Evolutionary conservation across 2,329 filamentous ascomycete species (phyloP).

Genomic region (Cladophialophora chaetospira): DNA sequence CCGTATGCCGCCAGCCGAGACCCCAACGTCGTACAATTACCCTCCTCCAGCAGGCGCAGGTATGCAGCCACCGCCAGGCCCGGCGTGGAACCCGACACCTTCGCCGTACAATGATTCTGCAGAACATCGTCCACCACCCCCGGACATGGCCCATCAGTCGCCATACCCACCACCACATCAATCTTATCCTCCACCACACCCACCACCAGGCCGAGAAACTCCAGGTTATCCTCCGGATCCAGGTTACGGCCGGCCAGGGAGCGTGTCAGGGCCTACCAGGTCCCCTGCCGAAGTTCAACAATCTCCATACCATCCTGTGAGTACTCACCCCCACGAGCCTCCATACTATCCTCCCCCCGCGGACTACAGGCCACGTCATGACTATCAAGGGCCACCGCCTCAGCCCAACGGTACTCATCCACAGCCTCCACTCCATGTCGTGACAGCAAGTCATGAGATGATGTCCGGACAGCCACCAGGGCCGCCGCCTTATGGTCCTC

Average conservation of each 20-base stretch:
- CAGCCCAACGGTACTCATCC: conserved; percentile 31
- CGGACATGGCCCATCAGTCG: conserved; percentile 25
- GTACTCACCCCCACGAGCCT: conserved; percentile 27
- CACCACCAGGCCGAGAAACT: conserved; percentile 25
- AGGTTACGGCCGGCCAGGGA: conserved; percentile 32
- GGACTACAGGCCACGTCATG: conserved; percentile 31
- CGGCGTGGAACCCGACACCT: conserved; percentile 31
- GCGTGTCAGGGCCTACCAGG: conserved; percentile 31
- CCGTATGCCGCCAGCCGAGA: conserved; percentile 33
- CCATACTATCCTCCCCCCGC: conserved; percentile 30
- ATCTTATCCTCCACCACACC: conserved; percentile 23
- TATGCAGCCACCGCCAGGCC: conserved; percentile 29
- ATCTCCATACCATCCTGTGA: conserved; percentile 30
- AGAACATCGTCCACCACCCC: conserved; percentile 29
- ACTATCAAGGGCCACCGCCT: conserved; percentile 29
- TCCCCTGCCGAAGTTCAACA: conserved; percentile 32
- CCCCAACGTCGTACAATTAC: conserved; percentile 32
- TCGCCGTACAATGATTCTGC: conserved; percentile 31
- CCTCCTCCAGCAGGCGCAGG: conserved; percentile 24
- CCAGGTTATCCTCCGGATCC: conserved; percentile 31
- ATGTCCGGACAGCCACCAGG: conserved; percentile 29
- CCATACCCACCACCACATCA: conserved; percentile 21
- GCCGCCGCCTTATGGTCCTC: conserved; percentile 26
- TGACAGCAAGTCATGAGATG: conserved; percentile 32
- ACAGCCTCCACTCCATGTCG: conserved; percentile 28